Evolutionary conservation across 1,139 yeast species (phyloP), one percentile per base, ranked within the genome.

Genomic region (Kazachstania sp.): DNA sequence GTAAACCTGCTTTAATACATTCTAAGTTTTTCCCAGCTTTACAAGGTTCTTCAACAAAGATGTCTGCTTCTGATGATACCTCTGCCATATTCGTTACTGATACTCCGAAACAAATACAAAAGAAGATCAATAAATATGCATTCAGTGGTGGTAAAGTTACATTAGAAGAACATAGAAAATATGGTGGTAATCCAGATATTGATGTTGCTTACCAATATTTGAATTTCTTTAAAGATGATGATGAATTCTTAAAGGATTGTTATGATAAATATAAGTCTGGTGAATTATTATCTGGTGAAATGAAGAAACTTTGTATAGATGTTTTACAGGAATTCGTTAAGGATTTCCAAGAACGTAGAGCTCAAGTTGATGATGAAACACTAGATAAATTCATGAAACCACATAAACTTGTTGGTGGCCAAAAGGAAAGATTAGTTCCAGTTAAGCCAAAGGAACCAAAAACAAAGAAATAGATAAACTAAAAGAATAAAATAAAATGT

Each of bases 11-110:
- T 4, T 77, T 92, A 66, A 75, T 94, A 56, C 97, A 92, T 68
- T 83, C 98, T 50, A 85, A 86, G 69, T 94, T 94, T 69, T 92
- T 94, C 84, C 99, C 99, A 39, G 97, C 98, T 44, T 75, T 94
- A 59, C 97, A 92, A 73, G 99, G 99, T 44, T 84, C 97, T 3
- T 78, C 88, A 26, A 86, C 97, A 42, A 94, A 94, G 71, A 94
- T 94, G 99, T 84, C 95, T 50, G 97, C 98, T 7, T 83, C 95
- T 23, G 90, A 86, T 65, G 84, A 86, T 43, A 70, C 76, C 28
- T 79, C 90, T 30, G 87, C 95, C 13, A 88, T 94, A 55, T 92
- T 84, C 71, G 83, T 94, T 94, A 90, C 86, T 51, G 99, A 94
- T 67, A 86, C 97, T 2, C 79, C 95, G 45, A 86, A 85, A 66